Evolutionary conservation across 1,284 basidiomycete species (phyloP).

Genomic region (Xanthoconium separans): DNA sequence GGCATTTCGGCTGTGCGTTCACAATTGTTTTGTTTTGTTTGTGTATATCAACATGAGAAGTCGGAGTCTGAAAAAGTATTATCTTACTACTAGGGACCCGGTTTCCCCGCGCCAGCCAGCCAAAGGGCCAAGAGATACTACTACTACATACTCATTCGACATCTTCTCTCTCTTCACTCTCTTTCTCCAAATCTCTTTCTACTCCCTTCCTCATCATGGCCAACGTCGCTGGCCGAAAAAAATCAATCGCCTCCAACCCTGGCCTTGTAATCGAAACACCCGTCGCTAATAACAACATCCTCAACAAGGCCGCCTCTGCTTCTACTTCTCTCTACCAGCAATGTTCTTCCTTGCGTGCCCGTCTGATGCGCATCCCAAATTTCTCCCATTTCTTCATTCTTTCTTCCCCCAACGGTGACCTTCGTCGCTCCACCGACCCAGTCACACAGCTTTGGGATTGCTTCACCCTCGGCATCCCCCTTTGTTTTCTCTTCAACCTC

Average conservation of each 20-base stretch:
- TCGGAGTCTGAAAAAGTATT: slow-evolving; percentile 34
- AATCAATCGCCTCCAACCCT: slow-evolving; percentile 67
- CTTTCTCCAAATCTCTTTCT: background rate
- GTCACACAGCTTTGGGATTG: slow-evolving; percentile 95
- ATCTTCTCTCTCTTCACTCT: background rate
- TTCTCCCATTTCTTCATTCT: slow-evolving; percentile 71
- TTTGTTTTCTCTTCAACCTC: slow-evolving; percentile 95
- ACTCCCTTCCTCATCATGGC: slow-evolving; percentile 45
- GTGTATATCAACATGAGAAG: slow-evolving; percentile 24
- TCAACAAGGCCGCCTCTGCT: slow-evolving; percentile 81
- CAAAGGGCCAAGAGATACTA: background rate
- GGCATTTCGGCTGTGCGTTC: slow-evolving; percentile 11
- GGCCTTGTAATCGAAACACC: slow-evolving; percentile 72
- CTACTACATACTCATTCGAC: background rate
- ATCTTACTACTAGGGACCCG: slow-evolving; percentile 19
- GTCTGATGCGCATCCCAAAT: slow-evolving; percentile 71
- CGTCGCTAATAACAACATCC: slow-evolving; percentile 74
- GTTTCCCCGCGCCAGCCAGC: slow-evolving; percentile 17
- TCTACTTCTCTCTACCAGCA: slow-evolving; percentile 86
- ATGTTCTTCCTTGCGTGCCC: slow-evolving; percentile 72
- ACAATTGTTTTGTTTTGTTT: slow-evolving; percentile 30
- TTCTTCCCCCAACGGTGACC: slow-evolving; percentile 50
- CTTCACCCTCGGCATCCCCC: slow-evolving; percentile 89
- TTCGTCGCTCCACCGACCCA: slow-evolving; percentile 76
- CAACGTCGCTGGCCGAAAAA: slow-evolving; percentile 75